phyloP scores from a whole-genome alignment of 1,284 basidiomycete species.

The Apiotrichum montevideense region DNA sequence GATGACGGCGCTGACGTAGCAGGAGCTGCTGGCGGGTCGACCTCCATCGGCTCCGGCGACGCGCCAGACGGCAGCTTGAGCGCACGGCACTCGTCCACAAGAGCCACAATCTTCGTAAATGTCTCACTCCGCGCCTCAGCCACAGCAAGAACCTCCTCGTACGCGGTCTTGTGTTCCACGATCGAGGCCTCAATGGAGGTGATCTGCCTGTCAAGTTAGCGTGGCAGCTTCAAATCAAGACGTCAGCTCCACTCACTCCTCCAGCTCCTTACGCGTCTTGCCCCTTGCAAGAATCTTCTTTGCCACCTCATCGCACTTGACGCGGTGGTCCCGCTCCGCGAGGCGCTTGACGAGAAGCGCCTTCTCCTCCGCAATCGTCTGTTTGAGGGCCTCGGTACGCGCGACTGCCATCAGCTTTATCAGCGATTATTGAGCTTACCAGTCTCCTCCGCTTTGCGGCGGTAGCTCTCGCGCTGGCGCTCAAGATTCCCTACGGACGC shows the following conservation, averaged over 20 bases:
- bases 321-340: conserved; percentile 29
- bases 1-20: neutral
- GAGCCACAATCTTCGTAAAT: conserved; percentile 26
- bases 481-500: conserved; percentile 29
- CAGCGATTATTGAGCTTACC: conserved; percentile 18
- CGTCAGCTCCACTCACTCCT: conserved; percentile 27
- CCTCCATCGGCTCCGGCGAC: neutral
- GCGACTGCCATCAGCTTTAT: conserved; percentile 1
- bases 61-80: conserved; percentile 26
- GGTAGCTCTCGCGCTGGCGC: conserved; percentile 28
- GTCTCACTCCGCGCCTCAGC: conserved; percentile 27
- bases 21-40: neutral
- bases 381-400: conserved; percentile 21
- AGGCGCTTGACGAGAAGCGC: conserved; percentile 20
- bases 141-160: conserved; percentile 19
- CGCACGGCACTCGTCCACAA: conserved; percentile 33
- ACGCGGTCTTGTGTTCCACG: conserved; percentile 28
- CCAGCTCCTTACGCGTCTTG: conserved; percentile 31
- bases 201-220: conserved; percentile 26
- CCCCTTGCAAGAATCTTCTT: conserved; percentile 27
- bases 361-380: conserved; percentile 31
- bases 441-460: conserved; percentile 24
- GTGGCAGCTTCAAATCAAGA: neutral
- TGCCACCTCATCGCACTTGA: conserved; percentile 39
- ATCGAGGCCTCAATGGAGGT: conserved; percentile 22